Conservation (phyloP, 306 rosid genomes). For the Arachis hypogaea region DNA sequence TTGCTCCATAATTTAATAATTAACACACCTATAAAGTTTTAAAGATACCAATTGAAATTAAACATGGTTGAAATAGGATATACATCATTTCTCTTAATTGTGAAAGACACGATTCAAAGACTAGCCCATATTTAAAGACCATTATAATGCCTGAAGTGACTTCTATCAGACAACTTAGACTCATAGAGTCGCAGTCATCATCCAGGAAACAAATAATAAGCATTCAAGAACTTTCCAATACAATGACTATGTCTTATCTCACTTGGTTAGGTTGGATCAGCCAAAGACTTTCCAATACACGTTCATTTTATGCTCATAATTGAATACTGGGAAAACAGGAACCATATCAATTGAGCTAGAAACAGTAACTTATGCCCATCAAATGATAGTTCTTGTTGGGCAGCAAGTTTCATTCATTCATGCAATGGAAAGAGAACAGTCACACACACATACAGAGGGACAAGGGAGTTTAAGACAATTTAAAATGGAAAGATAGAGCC, state of each 20-base stretch:
- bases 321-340: slow-evolving; percentile 1
- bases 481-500: slow-evolving; percentile 1
- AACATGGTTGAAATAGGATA: slow-evolving; percentile 15
- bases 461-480: background rate
- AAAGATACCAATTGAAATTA: slow-evolving; percentile 1
- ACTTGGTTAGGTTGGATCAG: too few species aligned
- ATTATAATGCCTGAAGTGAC: slow-evolving; percentile 23
- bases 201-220: slow-evolving; percentile 4
- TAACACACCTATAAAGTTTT: background rate
- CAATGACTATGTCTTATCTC: too few species aligned
- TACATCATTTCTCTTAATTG: background rate
- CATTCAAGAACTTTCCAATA: background rate
- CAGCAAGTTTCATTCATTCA: background rate
- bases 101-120: slow-evolving; percentile 22
- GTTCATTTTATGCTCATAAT: background rate
- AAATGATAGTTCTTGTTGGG: background rate
- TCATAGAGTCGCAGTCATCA: background rate
- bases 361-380: background rate
- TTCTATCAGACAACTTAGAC: slow-evolving; percentile 1
- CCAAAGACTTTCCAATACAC: too few species aligned
- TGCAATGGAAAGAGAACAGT: background rate
- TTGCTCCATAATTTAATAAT: slow-evolving; percentile 6
- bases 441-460: background rate
- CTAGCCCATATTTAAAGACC: slow-evolving; percentile 4
- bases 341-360: slow-evolving; percentile 2